Evolutionary conservation across 1,284 basidiomycete genomes (phyloP).

Genomic region (Schizophyllum amplum): DNA sequence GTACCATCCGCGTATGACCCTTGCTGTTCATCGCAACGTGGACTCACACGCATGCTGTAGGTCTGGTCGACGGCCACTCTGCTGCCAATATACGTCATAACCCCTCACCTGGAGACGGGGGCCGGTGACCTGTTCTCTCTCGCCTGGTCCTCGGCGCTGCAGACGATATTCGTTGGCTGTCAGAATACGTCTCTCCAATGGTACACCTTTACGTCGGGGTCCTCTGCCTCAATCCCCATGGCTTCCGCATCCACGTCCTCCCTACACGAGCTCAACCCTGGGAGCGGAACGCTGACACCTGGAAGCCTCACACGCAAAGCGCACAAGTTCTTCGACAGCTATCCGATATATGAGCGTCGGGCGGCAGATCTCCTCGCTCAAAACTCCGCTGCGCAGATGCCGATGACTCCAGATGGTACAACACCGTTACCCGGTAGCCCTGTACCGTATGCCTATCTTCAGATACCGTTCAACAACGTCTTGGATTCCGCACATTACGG

Average conservation of each 20-base stretch:
- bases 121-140: constrained; percentile 91
- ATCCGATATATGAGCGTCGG: constrained; percentile 58
- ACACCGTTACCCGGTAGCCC: constrained; percentile 7
- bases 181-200: constrained; percentile 89
- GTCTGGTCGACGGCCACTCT: constrained; percentile 81
- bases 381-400: constrained; percentile 25
- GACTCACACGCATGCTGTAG: constrained; percentile 26
- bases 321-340: constrained; percentile 81
- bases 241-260: neutral
- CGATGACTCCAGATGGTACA: constrained; percentile 11
- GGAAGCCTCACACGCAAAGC: constrained; percentile 34
- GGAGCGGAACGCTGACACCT: constrained; percentile 42
- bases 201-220: constrained; percentile 48
- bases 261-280: constrained; percentile 7
- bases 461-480: constrained; percentile 62
- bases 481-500: constrained; percentile 89
- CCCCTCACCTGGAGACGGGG: constrained; percentile 76
- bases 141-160: constrained; percentile 64
- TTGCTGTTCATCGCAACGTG: neutral
- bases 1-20: constrained; percentile 65
- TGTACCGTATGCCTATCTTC: constrained; percentile 30
- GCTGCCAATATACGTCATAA: constrained; percentile 66
- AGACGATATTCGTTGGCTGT: constrained; percentile 82
- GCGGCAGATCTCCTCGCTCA: constrained; percentile 56
- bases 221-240: constrained; percentile 4